Evolutionary conservation across 305 asterid species (phyloP).

Genomic region (Fraxinus latifolia): DNA sequence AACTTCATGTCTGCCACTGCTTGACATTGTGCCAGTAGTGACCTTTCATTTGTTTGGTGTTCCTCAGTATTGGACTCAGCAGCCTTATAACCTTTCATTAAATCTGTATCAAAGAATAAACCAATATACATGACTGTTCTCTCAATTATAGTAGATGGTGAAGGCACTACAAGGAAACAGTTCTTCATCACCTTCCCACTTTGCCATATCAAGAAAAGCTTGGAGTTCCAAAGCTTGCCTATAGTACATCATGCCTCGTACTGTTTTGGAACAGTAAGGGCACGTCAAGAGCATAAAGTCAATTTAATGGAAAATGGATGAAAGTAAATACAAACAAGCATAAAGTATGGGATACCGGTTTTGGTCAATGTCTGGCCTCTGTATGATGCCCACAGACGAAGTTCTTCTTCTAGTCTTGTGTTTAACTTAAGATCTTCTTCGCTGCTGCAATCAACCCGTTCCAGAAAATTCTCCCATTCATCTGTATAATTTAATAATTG

Average conservation of each 20-base stretch:
- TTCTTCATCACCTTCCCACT: slow-evolving; percentile 68
- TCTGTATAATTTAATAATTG: slow-evolving; percentile 42
- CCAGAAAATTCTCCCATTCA: slow-evolving; percentile 93
- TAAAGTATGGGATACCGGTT: slow-evolving; percentile 55
- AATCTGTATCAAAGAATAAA: slow-evolving; percentile 48
- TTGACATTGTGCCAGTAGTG: slow-evolving; percentile 79
- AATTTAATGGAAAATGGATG: slow-evolving; percentile 3
- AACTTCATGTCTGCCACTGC: slow-evolving; percentile 96
- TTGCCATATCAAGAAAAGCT: slow-evolving; percentile 98
- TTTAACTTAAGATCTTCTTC: slow-evolving; percentile 81
- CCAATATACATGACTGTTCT: slow-evolving; percentile 16
- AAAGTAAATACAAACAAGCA: slow-evolving; percentile 7
- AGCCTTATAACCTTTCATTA: slow-evolving; percentile 93
- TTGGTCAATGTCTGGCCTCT: slow-evolving; percentile 98
- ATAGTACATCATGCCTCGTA: slow-evolving; percentile 99
- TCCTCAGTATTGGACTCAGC: slow-evolving; percentile 65
- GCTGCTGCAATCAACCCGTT: slow-evolving; percentile 59
- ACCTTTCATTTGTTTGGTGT: slow-evolving; percentile 59
- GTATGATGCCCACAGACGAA: slow-evolving; percentile 96
- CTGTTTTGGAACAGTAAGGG: slow-evolving; percentile 34
- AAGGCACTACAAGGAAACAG: slow-evolving; percentile 21
- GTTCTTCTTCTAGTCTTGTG: slow-evolving; percentile 64
- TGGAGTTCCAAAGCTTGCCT: slow-evolving; percentile 99
- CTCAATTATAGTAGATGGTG: background rate
- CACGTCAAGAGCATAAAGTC: slow-evolving; percentile 24